Evolutionary conservation across 768 basidiomycete genomes (phyloP).

Genomic region (Porphyrellus cyaneotinctus): DNA sequence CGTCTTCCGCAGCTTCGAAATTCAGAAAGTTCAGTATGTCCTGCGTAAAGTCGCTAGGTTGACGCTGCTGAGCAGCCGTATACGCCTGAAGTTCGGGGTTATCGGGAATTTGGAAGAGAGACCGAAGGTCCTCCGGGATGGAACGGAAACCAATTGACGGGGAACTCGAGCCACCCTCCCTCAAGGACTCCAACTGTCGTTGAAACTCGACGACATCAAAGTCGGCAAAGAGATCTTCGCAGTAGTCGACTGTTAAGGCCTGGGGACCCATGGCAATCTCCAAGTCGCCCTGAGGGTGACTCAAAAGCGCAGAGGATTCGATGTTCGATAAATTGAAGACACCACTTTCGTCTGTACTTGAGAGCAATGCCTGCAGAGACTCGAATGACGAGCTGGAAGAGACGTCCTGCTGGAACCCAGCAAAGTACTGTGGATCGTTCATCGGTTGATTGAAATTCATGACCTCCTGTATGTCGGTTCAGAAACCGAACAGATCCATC

Average conservation of each 20-base stretch:
- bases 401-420: constrained; percentile 1
- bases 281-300: constrained; percentile 36
- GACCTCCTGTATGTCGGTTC: constrained; percentile 5
- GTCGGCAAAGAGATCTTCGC: constrained; percentile 19
- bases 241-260: constrained; percentile 4
- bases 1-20: constrained; percentile 25
- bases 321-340: constrained; percentile 37
- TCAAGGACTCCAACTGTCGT: constrained; percentile 3
- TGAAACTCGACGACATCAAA: constrained; percentile 18
- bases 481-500: neutral
- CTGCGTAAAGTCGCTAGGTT: constrained; percentile 21
- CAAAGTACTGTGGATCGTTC: constrained; percentile 5
- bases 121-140: constrained; percentile 14
- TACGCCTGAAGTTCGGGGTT: constrained; percentile 15
- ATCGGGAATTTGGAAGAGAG: constrained; percentile 20
- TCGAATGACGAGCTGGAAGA: constrained; percentile 12
- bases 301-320: constrained; percentile 27
- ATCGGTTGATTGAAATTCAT: constrained; percentile 15
- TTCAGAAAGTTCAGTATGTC: constrained; percentile 40
- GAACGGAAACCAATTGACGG: neutral
- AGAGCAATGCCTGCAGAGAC: constrained; percentile 30
- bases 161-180: constrained; percentile 3
- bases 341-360: constrained; percentile 30
- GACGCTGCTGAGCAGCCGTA: constrained; percentile 11
- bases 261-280: constrained; percentile 29